Evolutionary conservation across 148 eudicot species (phyloP).

Genomic region (Selenicereus undatus): DNA sequence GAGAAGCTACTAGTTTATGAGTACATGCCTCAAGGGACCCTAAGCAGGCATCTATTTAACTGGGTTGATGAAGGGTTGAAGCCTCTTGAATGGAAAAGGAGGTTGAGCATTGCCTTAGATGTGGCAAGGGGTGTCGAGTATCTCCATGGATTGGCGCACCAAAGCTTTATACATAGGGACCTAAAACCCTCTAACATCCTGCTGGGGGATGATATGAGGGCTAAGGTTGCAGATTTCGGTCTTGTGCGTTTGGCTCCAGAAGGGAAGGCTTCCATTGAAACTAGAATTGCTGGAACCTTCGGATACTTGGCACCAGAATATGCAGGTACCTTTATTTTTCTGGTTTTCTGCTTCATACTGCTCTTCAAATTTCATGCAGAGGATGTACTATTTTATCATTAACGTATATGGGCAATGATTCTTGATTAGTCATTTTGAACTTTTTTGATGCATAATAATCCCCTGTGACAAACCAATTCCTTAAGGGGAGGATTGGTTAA

Average conservation of each 20-base stretch:
- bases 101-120: conserved; percentile 75
- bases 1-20: conserved; percentile 86
- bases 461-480: no score
- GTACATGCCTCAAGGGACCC: conserved; percentile 95
- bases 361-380: no score
- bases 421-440: no score
- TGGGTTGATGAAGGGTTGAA: conserved; percentile 78
- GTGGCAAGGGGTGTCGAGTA: conserved; percentile 95
- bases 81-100: conserved; percentile 76
- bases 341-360: background rate
- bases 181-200: conserved; percentile 87
- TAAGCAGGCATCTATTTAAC: conserved; percentile 69
- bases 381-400: no score
- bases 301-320: conserved; percentile 97
- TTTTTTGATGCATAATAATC: no score
- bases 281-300: conserved; percentile 91
- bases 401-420: no score
- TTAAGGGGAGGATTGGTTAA: no score
- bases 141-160: conserved; percentile 81
- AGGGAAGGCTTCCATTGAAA: conserved; percentile 81
- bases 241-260: conserved; percentile 94
- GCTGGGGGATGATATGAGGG: conserved; percentile 96
- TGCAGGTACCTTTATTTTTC: conserved; percentile 51
- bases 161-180: conserved; percentile 87
- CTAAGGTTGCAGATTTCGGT: conserved; percentile 92